Base-by-base conservation (phyloP, 2,329 filamentous ascomycete genomes). In the Fusarium sp. region DNA sequence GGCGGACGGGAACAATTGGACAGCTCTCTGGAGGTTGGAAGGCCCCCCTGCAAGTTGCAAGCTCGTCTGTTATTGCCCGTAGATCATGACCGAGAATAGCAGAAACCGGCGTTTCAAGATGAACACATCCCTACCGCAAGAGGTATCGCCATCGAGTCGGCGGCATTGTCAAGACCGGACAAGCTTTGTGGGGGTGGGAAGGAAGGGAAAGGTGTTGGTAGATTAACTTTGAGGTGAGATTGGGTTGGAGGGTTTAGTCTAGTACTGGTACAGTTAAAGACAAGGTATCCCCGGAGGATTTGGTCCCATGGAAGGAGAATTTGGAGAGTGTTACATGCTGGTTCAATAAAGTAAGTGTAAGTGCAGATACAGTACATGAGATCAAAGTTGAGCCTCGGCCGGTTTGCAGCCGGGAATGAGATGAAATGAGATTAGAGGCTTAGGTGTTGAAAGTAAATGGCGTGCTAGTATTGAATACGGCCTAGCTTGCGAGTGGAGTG, bases 161-260 rank as follows among this genome's bases (percentile, higher is more conserved):
- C 68, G 66, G 67, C 70, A 74, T 76, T 79, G 78, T 79, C 77
- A 79, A 79, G 78, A 76, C 77, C 42, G 73, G 78, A 80, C 78
- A 81, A 80, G 79, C 79, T 81, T 80, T 80, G 75, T 77, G 73
- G 77, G 72, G 73, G 68, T 66, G 68, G 64, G 52, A 64, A 53
- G 42, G 65, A 14, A 60, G 56, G 46, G 60, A 30, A 66, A 65
- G 64, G 66, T 56, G 56, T 65, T 63, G 20, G 51, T 63, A 58
- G 68, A 63, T 70, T 65, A 67, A 70, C 44, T 55, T 61, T 54
- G 27, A 56, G 44, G 57, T 42, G 46, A 58, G 68, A 69, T 69
- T 56, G 30, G 61, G 61, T 61, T 65, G 32, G 63, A 66, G 63
- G 62, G 49, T 62, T 42, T 65, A 20, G 30, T 24, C 16, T 49